These are phyloP conservation scores for Helicostylum pulchrum DNA, from an alignment of 192 early-diverging fungal species.

Conservation along the genomic window DNA sequence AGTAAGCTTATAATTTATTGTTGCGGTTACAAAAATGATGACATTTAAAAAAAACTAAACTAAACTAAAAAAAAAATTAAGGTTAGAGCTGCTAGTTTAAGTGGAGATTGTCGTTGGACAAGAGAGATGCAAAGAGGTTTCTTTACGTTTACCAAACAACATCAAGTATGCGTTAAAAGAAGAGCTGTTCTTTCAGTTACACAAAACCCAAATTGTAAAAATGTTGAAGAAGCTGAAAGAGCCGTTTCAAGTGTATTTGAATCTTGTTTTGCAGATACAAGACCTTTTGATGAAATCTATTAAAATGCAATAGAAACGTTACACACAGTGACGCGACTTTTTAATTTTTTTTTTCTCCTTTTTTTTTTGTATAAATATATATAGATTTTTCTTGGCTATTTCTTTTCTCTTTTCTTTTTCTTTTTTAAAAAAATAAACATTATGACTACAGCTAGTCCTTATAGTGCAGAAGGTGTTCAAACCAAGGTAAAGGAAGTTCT, in stretches of 20 bases:
- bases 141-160: slow-evolving; percentile 71
- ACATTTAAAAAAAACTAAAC: background rate
- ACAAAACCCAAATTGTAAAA: slow-evolving; percentile 74
- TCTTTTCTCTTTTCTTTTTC: slow-evolving; percentile 12
- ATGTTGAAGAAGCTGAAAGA: slow-evolving; percentile 74
- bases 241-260: slow-evolving; percentile 86
- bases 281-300: slow-evolving; percentile 95
- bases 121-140: slow-evolving; percentile 66
- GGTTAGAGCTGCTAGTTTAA: slow-evolving; percentile 74
- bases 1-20: slow-evolving; percentile 27
- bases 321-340: no score
- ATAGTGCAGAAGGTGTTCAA: slow-evolving; percentile 28
- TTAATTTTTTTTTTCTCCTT: background rate
- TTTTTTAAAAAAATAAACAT: slow-evolving; percentile 4
- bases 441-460: slow-evolving; percentile 36
- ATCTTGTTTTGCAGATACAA: slow-evolving; percentile 90
- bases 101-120: slow-evolving; percentile 74
- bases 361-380: background rate
- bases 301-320: slow-evolving; percentile 24
- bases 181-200: slow-evolving; percentile 77
- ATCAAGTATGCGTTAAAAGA: slow-evolving; percentile 85
- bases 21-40: background rate
- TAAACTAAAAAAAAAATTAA: slow-evolving; percentile 10
- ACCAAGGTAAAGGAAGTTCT: slow-evolving; percentile 18
- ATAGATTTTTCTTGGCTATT: background rate